A percentile compares a stretch with the other conserved stretches of the same genome.
phyloP scores from a whole-genome alignment of 2,329 filamentous ascomycete species.

The Sporothrix euskadiensis region DNA sequence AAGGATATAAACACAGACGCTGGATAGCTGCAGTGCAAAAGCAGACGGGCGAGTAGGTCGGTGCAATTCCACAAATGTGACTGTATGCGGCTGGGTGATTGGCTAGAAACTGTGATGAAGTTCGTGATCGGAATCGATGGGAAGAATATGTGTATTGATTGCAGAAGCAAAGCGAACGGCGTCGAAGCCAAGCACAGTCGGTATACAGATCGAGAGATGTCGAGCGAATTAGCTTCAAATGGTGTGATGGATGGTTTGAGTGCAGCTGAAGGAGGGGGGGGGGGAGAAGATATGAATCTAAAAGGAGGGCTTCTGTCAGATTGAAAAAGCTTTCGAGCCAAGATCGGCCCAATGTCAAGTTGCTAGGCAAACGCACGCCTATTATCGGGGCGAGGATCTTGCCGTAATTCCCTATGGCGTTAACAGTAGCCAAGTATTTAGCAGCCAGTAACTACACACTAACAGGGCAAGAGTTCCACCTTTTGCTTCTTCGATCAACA shows the following conservation, averaged over 20 bases:
- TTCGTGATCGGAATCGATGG: slow-evolving; percentile 8
- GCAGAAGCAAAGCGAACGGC: background rate
- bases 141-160: background rate
- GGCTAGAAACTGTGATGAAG: background rate
- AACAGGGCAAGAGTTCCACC: slow-evolving; percentile 3
- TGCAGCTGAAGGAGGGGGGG: background rate
- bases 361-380: background rate
- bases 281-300: background rate
- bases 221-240: background rate
- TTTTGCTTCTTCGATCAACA: background rate
- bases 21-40: background rate
- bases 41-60: background rate
- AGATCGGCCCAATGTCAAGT: background rate
- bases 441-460: background rate
- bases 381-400: slow-evolving; percentile 3
- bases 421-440: background rate
- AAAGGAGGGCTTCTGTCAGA: background rate
- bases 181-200: background rate
- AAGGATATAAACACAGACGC: slow-evolving; percentile 6
- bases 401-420: background rate
- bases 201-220: background rate
- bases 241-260: background rate
- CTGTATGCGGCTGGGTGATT: background rate
- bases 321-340: background rate
- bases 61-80: background rate